phyloP scores from a whole-genome alignment of 164 flowering plant genomes.

The Nymphaea thermarum region DNA sequence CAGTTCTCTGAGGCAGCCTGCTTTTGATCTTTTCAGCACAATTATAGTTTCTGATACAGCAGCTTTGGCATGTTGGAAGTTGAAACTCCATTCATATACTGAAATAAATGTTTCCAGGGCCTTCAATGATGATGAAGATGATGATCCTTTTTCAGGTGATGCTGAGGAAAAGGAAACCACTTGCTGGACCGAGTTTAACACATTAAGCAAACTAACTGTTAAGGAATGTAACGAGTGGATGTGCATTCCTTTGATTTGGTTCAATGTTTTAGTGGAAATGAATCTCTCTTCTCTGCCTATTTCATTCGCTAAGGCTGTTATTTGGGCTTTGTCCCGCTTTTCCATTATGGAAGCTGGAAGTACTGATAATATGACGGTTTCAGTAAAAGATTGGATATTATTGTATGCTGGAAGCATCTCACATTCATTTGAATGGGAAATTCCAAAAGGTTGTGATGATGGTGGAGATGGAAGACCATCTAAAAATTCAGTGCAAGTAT shows the following conservation, averaged over 20 bases:
- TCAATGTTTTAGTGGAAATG: slow-evolving; percentile 59
- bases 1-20: slow-evolving; percentile 76
- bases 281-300: slow-evolving; percentile 53
- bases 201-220: slow-evolving; percentile 39
- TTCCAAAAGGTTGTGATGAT: slow-evolving; percentile 82
- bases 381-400: slow-evolving; percentile 50
- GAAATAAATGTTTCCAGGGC: slow-evolving; percentile 13
- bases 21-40: slow-evolving; percentile 78
- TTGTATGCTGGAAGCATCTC: slow-evolving; percentile 41
- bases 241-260: slow-evolving; percentile 92
- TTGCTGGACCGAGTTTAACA: slow-evolving; percentile 63
- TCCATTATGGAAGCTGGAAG: slow-evolving; percentile 57
- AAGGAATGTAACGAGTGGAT: slow-evolving; percentile 62
- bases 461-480: slow-evolving; percentile 61
- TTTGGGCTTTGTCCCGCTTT: slow-evolving; percentile 84
- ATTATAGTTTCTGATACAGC: slow-evolving; percentile 86
- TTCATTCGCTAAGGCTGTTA: slow-evolving; percentile 70
- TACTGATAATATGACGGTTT: slow-evolving; percentile 30
- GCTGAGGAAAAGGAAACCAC: slow-evolving; percentile 44
- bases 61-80: slow-evolving; percentile 35
- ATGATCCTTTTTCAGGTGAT: slow-evolving; percentile 17
- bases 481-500: slow-evolving; percentile 53
- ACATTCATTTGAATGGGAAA: slow-evolving; percentile 61
- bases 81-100: slow-evolving; percentile 14
- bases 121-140: slow-evolving; percentile 38